A percentile compares a stretch with the other conserved stretches of the same genome.
phyloP scores from a whole-genome alignment of 306 rosid genomes.

The Casuarina cunninghamiana region DNA sequence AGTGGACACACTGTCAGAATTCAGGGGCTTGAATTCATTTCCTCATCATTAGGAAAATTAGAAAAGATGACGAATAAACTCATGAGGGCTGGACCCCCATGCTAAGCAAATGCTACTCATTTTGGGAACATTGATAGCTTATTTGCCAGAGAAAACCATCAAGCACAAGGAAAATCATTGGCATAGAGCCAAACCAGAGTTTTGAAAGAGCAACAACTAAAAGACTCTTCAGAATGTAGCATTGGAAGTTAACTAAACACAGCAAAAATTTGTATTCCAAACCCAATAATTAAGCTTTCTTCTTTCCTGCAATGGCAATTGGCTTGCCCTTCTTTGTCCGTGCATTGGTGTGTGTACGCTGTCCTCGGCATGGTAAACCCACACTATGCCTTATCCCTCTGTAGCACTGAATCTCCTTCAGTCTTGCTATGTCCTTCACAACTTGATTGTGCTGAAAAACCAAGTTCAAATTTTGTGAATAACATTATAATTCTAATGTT shows the following conservation, averaged over 20 bases:
- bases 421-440: slow-evolving; percentile 46
- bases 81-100: no score
- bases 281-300: slow-evolving; percentile 9
- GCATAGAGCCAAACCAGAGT: not conserved
- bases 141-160: not conserved
- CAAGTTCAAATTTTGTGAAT: not conserved
- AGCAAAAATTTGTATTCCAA: no score
- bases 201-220: not conserved
- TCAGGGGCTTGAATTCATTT: no score
- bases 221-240: not conserved
- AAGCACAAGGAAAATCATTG: not conserved
- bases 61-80: no score
- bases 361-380: slow-evolving; percentile 63
- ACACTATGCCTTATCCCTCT: slow-evolving; percentile 58
- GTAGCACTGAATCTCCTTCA: slow-evolving; percentile 54
- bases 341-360: slow-evolving; percentile 64
- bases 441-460: slow-evolving; percentile 43
- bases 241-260: no score
- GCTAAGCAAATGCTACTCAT: not conserved
- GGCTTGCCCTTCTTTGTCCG: slow-evolving; percentile 54
- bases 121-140: not conserved
- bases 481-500: not conserved
- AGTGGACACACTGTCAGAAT: no score
- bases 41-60: no score
- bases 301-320: slow-evolving; percentile 24